Percentiles rank a stretch among this genome's conserved stretches.
Conservation (phyloP, 495 filamentous ascomycete species). For the Bacidia rubella region DNA sequence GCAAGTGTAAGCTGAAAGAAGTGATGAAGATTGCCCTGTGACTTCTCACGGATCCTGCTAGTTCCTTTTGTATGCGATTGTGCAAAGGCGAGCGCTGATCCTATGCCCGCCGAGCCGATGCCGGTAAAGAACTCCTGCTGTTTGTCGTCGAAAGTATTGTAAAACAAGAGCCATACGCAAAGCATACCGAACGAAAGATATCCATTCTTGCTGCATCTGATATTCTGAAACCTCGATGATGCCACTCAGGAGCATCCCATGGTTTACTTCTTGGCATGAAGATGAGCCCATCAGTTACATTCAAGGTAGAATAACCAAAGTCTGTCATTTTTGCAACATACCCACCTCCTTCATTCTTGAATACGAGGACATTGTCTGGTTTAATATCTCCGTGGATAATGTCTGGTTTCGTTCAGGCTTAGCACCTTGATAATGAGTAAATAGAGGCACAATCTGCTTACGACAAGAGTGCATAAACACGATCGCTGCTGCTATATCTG, state of each 20-base stretch:
- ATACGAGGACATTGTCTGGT: neutral
- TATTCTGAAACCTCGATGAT: slow-evolving; percentile 1
- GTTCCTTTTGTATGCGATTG: too few relatives aligned
- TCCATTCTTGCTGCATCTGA: neutral
- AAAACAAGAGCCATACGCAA: neutral
- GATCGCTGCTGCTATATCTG: neutral
- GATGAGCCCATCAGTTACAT: neutral
- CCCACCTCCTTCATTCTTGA: neutral
- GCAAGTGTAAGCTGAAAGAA: too few relatives aligned
- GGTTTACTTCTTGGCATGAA: neutral
- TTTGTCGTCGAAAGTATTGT: too few relatives aligned
- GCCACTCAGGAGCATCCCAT: slow-evolving; percentile 3
- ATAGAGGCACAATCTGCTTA: neutral
- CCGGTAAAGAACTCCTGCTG: too few relatives aligned
- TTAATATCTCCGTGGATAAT: neutral
- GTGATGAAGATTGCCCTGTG: too few relatives aligned
- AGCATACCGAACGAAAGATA: neutral
- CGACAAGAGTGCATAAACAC: neutral
- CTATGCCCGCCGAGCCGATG: too few relatives aligned
- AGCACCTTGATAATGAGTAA: neutral
- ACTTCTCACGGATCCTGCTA: too few relatives aligned
- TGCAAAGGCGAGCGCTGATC: too few relatives aligned
- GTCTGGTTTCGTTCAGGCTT: neutral
- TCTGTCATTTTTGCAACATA: neutral
- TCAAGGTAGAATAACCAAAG: neutral